phyloP scores from a whole-genome alignment of 1,139 yeast genomes.

The Arxiozyma telluris region DNA sequence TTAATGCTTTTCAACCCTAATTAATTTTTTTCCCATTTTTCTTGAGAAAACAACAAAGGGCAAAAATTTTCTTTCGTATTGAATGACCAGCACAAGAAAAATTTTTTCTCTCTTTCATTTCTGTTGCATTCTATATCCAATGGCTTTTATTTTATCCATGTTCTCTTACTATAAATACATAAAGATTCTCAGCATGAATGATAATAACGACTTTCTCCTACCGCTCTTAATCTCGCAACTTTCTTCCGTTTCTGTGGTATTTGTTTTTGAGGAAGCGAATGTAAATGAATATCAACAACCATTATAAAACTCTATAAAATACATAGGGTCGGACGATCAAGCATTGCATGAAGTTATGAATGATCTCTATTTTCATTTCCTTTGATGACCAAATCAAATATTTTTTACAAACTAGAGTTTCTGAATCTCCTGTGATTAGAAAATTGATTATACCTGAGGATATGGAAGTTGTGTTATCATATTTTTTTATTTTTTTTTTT shows the following conservation, averaged over 20 bases:
- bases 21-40: background rate
- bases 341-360: background rate
- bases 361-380: slow-evolving; percentile 12
- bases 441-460: slow-evolving; percentile 29
- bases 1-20: background rate
- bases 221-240: no score
- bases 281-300: background rate
- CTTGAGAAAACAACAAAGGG: no score
- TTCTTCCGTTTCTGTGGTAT: no score
- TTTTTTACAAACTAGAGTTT: slow-evolving; percentile 34
- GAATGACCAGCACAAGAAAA: background rate
- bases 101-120: background rate
- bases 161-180: background rate
- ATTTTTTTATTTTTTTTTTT: slow-evolving; percentile 1
- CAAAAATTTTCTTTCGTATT: background rate
- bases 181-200: no score
- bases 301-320: no score
- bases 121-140: background rate
- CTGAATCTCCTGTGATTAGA: slow-evolving; percentile 33
- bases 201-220: no score
- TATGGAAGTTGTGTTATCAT: slow-evolving; percentile 5
- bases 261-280: no score
- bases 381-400: slow-evolving; percentile 29
- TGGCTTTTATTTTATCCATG: no score
- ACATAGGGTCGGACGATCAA: background rate